Conservation (phyloP, 768 basidiomycete species). For the Tricholoma furcatifolium region DNA sequence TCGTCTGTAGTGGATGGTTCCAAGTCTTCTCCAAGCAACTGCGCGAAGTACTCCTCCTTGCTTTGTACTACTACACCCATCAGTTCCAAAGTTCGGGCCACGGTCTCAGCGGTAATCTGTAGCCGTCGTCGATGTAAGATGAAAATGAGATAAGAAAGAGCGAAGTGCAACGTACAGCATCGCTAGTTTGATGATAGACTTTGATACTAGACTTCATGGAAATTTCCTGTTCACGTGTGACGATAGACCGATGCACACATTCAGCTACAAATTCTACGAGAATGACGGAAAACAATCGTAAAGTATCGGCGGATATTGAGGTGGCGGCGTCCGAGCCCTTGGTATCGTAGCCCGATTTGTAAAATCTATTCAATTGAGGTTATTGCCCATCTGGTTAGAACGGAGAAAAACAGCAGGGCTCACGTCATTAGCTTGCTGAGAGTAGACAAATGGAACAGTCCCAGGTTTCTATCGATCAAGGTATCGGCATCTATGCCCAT, state of each 20-base stretch:
- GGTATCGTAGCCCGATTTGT: conserved; percentile 20
- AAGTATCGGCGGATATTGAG: conserved; percentile 47
- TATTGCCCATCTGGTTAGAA: background rate
- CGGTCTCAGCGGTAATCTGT: conserved; percentile 42
- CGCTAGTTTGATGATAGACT: conserved; percentile 52
- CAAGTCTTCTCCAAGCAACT: conserved; percentile 22
- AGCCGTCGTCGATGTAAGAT: background rate
- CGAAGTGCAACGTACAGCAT: conserved; percentile 32
- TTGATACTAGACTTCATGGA: conserved; percentile 56
- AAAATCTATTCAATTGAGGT: conserved; percentile 15
- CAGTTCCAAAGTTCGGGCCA: conserved; percentile 49
- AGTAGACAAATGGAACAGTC: conserved; percentile 44
- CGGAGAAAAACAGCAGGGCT: background rate
- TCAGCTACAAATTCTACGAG: conserved; percentile 52
- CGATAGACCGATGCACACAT: conserved; percentile 48
- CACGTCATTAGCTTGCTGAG: conserved; percentile 42
- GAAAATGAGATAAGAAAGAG: background rate
- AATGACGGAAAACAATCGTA: conserved; percentile 44
- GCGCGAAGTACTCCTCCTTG: conserved; percentile 41
- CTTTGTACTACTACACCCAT: conserved; percentile 38
- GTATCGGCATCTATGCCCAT: conserved; percentile 44
- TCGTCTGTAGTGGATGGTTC: background rate
- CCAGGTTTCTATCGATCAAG: conserved; percentile 43
- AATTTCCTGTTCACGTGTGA: conserved; percentile 58
- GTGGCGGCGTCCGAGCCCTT: conserved; percentile 16